These are phyloP conservation scores for Zygoascus meyerae DNA, from an alignment of 1,139 yeast species.

Conservation along the genomic window DNA sequence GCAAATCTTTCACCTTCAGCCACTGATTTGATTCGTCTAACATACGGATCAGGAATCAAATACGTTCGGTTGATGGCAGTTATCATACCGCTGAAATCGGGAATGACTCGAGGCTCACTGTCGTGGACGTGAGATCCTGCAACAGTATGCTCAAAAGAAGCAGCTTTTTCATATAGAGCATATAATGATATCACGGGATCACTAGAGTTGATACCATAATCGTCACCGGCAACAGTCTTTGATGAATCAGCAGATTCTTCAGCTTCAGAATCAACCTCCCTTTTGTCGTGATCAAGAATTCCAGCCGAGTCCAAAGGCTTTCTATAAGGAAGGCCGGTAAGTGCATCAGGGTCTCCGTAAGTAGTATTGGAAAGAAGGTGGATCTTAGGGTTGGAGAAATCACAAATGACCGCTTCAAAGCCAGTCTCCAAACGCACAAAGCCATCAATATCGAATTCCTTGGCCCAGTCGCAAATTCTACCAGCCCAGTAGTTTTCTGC, in stretches of 20 bases:
- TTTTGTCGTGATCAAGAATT: constrained; percentile 19
- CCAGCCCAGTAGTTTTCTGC: constrained; percentile 18
- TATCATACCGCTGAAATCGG: constrained; percentile 47
- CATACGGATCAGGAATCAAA: constrained; percentile 43
- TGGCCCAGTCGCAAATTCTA: constrained; percentile 49
- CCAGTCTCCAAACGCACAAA: constrained; percentile 50
- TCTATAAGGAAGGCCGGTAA: constrained; percentile 34
- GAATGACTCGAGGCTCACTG: constrained; percentile 42
- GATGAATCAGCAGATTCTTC: constrained; percentile 15
- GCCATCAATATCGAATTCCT: constrained; percentile 46
- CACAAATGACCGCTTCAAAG: constrained; percentile 51
- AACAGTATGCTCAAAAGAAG: constrained; percentile 39
- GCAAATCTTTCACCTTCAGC: constrained; percentile 33
- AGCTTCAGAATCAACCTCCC: constrained; percentile 25
- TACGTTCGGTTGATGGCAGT: constrained; percentile 47
- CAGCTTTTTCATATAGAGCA: constrained; percentile 22
- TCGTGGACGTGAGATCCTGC: constrained; percentile 42
- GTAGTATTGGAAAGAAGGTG: constrained; percentile 42
- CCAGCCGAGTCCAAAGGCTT: constrained; percentile 15
- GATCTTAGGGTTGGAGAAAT: constrained; percentile 40
- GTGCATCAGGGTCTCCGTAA: constrained; percentile 26
- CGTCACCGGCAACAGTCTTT: background rate
- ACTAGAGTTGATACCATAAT: background rate
- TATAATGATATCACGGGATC: constrained; percentile 7
- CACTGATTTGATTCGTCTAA: constrained; percentile 41